Percentiles rank a stretch among this genome's conserved stretches.
phyloP scores from a whole-genome alignment of 208 protist genomes.

The Vickermania spadyakhi region DNA sequence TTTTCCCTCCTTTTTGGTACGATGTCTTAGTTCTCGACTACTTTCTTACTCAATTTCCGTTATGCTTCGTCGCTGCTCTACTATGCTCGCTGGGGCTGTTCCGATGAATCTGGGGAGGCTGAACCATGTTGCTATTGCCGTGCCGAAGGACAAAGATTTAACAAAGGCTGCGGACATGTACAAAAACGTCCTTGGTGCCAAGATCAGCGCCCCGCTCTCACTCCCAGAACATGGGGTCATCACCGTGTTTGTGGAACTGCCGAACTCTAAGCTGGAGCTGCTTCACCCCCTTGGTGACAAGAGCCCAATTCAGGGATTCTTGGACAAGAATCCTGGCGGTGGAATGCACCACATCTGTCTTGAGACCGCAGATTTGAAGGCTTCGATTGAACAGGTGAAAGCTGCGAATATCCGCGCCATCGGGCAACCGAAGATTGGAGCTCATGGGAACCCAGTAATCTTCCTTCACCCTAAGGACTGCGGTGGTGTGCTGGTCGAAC shows the following conservation, averaged over 20 bases:
- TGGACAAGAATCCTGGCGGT: slow-evolving; percentile 83
- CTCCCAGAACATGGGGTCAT: slow-evolving; percentile 89
- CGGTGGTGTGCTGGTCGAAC: slow-evolving; percentile 87
- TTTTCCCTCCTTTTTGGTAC: no score
- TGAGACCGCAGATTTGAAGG: slow-evolving; percentile 63
- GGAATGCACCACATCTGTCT: slow-evolving; percentile 94
- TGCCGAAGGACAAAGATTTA: slow-evolving; percentile 53
- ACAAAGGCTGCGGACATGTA: slow-evolving; percentile 58
- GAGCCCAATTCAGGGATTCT: slow-evolving; percentile 83
- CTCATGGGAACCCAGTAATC: slow-evolving; percentile 91
- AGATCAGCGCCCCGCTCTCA: slow-evolving; percentile 68
- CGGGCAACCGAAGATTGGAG: slow-evolving; percentile 87
- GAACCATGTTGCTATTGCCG: slow-evolving; percentile 94
- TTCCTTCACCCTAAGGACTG: slow-evolving; percentile 90
- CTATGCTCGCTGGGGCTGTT: slow-evolving; percentile 6
- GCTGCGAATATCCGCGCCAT: slow-evolving; percentile 68
- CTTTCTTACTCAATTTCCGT: no score
- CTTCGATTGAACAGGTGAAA: slow-evolving; percentile 40
- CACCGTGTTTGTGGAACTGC: slow-evolving; percentile 88
- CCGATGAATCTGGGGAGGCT: slow-evolving; percentile 59
- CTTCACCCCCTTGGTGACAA: slow-evolving; percentile 85
- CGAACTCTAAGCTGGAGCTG: slow-evolving; percentile 90
- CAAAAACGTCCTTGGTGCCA: slow-evolving; percentile 43
- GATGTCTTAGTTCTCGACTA: no score
- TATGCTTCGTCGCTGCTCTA: slow-evolving; percentile 8